Percentiles rank a stretch among this genome's conserved stretches.
phyloP scores from a whole-genome alignment of 1,284 basidiomycete species.

The Tilletia horrida region DNA sequence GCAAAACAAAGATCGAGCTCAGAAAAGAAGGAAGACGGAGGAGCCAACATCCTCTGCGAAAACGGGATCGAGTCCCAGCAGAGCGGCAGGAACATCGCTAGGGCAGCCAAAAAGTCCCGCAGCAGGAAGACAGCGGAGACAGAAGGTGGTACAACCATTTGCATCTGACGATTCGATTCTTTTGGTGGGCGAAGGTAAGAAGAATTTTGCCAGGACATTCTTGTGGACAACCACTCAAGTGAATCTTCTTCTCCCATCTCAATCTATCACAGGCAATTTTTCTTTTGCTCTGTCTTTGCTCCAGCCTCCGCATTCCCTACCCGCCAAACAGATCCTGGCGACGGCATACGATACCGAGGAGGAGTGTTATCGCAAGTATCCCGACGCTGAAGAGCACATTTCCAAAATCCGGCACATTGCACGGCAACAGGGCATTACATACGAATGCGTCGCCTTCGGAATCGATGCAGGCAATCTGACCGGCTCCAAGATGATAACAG shows the following conservation, averaged over 20 bases:
- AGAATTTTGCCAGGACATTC: no score
- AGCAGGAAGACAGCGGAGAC: no score
- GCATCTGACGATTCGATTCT: slow-evolving; percentile 71
- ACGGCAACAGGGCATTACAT: slow-evolving; percentile 54
- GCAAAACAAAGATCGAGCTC: slow-evolving; percentile 8
- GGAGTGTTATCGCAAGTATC: slow-evolving; percentile 78
- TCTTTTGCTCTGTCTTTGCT: slow-evolving; percentile 80
- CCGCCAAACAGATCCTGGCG: slow-evolving; percentile 71
- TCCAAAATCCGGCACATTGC: slow-evolving; percentile 38
- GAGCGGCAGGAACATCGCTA: no score
- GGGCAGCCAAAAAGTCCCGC: no score
- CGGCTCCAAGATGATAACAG: slow-evolving; percentile 59
- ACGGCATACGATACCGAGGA: slow-evolving; percentile 81
- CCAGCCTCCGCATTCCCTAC: slow-evolving; percentile 54
- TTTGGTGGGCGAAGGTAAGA: slow-evolving; percentile 75
- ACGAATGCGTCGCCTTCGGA: slow-evolving; percentile 73
- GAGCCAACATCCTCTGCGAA: not conserved
- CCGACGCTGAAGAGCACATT: slow-evolving; percentile 70
- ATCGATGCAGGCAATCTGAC: slow-evolving; percentile 80
- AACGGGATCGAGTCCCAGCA: not conserved
- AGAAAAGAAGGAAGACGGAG: slow-evolving; percentile 22
- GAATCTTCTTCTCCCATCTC: no score
- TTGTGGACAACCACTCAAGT: no score
- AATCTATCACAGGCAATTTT: slow-evolving; percentile 64
- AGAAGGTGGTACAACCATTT: no score